These are phyloP conservation scores for Austroboletus niveus DNA, from an alignment of 1,284 basidiomycete species.

Conservation along the genomic window DNA sequence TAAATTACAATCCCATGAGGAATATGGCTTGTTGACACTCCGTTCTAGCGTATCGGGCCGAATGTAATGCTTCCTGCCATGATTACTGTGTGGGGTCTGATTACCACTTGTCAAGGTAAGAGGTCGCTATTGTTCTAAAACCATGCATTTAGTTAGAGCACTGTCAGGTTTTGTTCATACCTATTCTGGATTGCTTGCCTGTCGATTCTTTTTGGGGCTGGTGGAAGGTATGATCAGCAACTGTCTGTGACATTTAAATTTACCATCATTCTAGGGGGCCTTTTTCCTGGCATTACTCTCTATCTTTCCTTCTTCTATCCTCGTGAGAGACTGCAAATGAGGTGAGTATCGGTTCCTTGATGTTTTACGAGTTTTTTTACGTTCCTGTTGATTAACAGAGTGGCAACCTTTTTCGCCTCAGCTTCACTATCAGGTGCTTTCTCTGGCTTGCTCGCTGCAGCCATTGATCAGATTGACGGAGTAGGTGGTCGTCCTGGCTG, in stretches of 20 bases:
- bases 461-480: constrained; percentile 53
- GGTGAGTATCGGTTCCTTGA: constrained; percentile 32
- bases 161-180: constrained; percentile 47
- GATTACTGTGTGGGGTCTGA: constrained; percentile 57
- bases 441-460: constrained; percentile 60
- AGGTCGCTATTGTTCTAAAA: background rate
- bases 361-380: background rate
- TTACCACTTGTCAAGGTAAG: constrained; percentile 52
- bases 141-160: constrained; percentile 1
- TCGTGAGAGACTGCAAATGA: constrained; percentile 52
- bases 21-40: background rate
- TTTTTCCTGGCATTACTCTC: constrained; percentile 58
- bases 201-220: constrained; percentile 64
- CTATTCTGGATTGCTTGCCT: constrained; percentile 54
- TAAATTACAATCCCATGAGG: constrained; percentile 13
- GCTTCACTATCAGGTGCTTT: constrained; percentile 64
- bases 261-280: constrained; percentile 41
- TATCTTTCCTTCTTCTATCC: constrained; percentile 61
- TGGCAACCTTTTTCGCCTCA: constrained; percentile 56
- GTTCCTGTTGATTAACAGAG: constrained; percentile 27
- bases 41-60: constrained; percentile 50
- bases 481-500: constrained; percentile 47
- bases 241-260: constrained; percentile 42
- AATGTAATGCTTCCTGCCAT: constrained; percentile 55
- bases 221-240: constrained; percentile 46